These are phyloP conservation scores for Annulohypoxylon nitens DNA, from an alignment of 495 filamentous ascomycete species.

Conservation along the genomic window DNA sequence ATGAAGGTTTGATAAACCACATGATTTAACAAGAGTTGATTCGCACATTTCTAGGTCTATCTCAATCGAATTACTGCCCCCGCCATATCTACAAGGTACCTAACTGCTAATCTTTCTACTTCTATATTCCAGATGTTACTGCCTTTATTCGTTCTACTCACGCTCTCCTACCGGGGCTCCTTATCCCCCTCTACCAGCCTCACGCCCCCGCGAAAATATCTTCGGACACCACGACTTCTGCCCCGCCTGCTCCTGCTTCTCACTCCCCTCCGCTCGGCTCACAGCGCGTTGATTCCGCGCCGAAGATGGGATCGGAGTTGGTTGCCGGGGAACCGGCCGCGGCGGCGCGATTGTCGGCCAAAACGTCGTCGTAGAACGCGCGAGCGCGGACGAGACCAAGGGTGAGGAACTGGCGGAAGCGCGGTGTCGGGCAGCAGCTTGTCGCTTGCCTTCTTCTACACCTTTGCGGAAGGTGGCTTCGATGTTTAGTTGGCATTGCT, in stretches of 20 bases:
- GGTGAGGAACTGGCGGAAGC: neutral
- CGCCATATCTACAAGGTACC: neutral
- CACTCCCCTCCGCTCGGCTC: no score
- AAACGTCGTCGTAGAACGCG: neutral
- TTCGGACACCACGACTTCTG: no score
- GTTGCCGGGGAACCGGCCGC: no score
- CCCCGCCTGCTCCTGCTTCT: no score
- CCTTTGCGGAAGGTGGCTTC: neutral
- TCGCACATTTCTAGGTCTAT: neutral
- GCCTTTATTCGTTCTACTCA: no score
- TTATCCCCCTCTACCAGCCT: no score
- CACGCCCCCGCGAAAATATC: no score
- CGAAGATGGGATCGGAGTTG: no score
- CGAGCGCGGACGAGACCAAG: neutral
- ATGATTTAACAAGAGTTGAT: neutral
- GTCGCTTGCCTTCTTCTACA: neutral
- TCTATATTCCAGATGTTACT: no score
- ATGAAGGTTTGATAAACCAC: neutral
- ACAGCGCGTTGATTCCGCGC: no score
- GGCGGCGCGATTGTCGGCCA: no score
- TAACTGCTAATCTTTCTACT: neutral
- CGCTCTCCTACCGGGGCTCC: no score
- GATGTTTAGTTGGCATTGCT: neutral
- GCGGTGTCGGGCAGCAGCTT: neutral
- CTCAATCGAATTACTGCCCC: neutral